Evolutionary conservation across 208 protist genomes (phyloP).

Genomic region (Trypanosoma conorhini): DNA sequence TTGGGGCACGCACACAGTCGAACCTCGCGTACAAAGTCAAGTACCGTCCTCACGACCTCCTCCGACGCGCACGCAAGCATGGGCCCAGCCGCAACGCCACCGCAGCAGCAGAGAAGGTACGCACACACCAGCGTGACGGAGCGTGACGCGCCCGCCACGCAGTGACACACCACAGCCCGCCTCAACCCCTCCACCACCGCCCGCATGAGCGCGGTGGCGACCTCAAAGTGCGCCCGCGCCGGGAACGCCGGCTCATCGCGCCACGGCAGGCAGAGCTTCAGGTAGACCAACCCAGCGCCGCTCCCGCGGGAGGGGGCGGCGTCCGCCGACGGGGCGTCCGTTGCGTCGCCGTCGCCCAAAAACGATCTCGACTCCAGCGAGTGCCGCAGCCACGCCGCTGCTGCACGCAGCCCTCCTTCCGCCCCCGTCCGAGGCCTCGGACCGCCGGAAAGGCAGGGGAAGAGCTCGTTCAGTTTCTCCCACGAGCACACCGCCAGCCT

Average conservation of each 20-base stretch:
- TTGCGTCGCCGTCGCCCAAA: not conserved
- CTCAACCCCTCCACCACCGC: slow-evolving; percentile 20
- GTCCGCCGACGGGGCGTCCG: not conserved
- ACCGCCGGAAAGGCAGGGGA: not conserved
- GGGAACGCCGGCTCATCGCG: slow-evolving; percentile 19
- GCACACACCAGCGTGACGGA: slow-evolving; percentile 59
- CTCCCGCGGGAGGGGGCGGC: too few relatives aligned
- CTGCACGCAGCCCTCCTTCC: not conserved
- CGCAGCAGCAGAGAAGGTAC: slow-evolving; percentile 60
- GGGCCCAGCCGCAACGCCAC: not conserved
- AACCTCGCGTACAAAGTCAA: slow-evolving; percentile 35
- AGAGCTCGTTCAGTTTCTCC: slow-evolving; percentile 18
- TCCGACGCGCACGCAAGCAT: not conserved
- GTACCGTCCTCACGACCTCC: slow-evolving; percentile 15
- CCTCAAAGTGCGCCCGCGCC: slow-evolving; percentile 14
- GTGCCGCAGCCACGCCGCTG: slow-evolving; percentile 3
- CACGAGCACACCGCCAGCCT: slow-evolving; percentile 27
- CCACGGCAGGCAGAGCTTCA: slow-evolving; percentile 29
- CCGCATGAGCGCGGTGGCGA: slow-evolving; percentile 14
- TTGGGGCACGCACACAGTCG: slow-evolving; percentile 36
- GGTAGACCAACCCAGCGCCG: not conserved
- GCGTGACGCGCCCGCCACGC: slow-evolving; percentile 68
- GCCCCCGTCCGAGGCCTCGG: not conserved
- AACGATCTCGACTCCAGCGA: slow-evolving; percentile 5
- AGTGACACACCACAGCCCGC: slow-evolving; percentile 59